These are phyloP conservation scores for Dendrobium officinale DNA, from an alignment of 106 monocot species.

Conservation along the genomic window DNA sequence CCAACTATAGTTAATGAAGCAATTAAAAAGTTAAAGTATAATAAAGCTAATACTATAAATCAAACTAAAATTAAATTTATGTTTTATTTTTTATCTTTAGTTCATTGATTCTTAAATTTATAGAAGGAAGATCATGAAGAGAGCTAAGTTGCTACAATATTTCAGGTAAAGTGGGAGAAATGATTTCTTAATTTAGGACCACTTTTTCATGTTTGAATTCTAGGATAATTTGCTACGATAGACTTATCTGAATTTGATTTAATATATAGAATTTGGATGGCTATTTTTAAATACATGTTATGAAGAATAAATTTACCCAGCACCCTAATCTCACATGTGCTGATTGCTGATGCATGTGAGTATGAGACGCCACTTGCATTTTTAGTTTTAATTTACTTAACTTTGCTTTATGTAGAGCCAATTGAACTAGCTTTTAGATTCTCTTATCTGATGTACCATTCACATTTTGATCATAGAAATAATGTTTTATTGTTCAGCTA, in stretches of 20 bases:
- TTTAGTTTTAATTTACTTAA: no score
- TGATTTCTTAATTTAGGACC: neutral
- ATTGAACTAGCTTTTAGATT: neutral
- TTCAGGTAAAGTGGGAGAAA: neutral
- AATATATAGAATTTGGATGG: neutral
- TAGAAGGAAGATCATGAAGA: no score
- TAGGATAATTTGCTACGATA: neutral
- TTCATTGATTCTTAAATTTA: no score
- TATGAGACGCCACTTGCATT: no score
- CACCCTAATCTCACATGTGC: neutral
- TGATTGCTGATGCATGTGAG: neutral
- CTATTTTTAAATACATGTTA: neutral
- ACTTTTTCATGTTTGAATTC: neutral
- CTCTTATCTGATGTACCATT: neutral
- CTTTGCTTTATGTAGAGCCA: neutral
- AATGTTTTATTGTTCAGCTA: neutral
- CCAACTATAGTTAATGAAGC: no score
- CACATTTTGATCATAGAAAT: neutral
- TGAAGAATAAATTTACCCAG: neutral
- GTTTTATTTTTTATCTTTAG: no score
- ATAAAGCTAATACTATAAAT: no score
- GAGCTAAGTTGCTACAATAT: no score
- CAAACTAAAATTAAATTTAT: no score
- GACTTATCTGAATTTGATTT: neutral
- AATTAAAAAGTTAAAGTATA: no score